Percentiles rank a stretch among this genome's conserved stretches.
Conservation (phyloP, 2,329 filamentous ascomycete species). For the Monilinia laxa region DNA sequence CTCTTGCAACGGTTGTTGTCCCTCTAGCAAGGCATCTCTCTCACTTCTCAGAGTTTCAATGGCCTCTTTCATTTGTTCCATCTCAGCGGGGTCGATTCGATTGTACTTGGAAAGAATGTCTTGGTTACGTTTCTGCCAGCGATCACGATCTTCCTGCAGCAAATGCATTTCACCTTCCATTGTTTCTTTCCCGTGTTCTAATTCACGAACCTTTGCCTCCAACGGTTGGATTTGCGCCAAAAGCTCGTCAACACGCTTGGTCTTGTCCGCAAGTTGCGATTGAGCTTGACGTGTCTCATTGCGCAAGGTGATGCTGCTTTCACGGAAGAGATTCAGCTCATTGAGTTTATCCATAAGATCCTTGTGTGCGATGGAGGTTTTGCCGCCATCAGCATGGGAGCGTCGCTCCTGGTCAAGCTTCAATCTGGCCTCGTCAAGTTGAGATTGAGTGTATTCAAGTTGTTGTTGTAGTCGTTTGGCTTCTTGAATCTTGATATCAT, state of each 20-base stretch:
- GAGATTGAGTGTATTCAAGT: conserved; percentile 78
- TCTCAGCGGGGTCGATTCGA: conserved; percentile 87
- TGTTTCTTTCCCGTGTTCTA: conserved; percentile 76
- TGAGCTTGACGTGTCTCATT: conserved; percentile 82
- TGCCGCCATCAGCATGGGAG: conserved; percentile 69
- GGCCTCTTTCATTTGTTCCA: conserved; percentile 83
- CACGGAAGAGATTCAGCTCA: conserved; percentile 91
- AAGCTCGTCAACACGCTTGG: conserved; percentile 71
- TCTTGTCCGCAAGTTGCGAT: conserved; percentile 71
- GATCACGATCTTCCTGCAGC: conserved; percentile 85
- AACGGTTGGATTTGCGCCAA: conserved; percentile 76
- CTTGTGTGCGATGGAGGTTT: conserved; percentile 75
- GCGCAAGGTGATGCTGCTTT: conserved; percentile 88
- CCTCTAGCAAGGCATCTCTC: conserved; percentile 49
- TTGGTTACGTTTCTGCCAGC: conserved; percentile 94
- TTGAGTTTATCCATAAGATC: conserved; percentile 93
- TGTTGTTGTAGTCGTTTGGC: conserved; percentile 86
- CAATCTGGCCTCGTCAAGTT: conserved; percentile 84
- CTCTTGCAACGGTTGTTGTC: conserved; percentile 50
- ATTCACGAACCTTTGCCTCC: conserved; percentile 73
- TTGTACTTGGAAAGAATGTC: conserved; percentile 96
- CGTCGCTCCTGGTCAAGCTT: conserved; percentile 89
- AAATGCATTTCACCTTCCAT: conserved; percentile 74
- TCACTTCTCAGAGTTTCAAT: conserved; percentile 66
- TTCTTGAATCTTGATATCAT: conserved; percentile 85